Base-by-base conservation (phyloP, 345 rosid genomes). In the Heritiera fomes region DNA sequence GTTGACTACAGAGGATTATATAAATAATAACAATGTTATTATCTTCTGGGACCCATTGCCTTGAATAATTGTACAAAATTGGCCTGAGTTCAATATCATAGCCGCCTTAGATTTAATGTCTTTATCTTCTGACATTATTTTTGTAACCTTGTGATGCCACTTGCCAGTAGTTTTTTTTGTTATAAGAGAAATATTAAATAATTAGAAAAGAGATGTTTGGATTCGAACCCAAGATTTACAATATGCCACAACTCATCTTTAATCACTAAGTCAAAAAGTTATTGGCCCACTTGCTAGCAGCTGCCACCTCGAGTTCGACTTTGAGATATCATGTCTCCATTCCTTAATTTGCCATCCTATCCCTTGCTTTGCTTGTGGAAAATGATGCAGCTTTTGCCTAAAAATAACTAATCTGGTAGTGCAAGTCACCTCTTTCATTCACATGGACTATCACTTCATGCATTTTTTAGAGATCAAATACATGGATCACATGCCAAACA, bases 1-100 rank as follows among this genome's bases (percentile, higher is more conserved):
- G 6, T 60, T 28, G 23, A n/a, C 28, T 18, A 5, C 1, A 20
- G 28, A 8, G 32, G 20, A 8, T 59, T 59, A 8, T 59, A 8
- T n/a, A n/a, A n/a, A 23, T 61, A 30, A 12, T 45, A 46, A 23
- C 40, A 46, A 23, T 4, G 53, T 12, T 14, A 46, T 47, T 23
- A 69, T 69, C 73, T 23, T 69, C 3, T 28, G 56, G 55, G 73
- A 20, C 73, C 73, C 71, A 67, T 18, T 32, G 20, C 61, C 28
- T 6, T 56, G 23, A 18, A 20, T 1, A 61, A 61, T 61, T 17
- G 30, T 11, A 23, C 3, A 61, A 61, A 28, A 28, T 4, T 28
- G 65, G 38, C 17, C 12, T 30, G 7, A 61, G 7, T 28, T 61
- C 5, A 61, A 60, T 60, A 28, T 10, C 34, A 60, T 6, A 5